Evolutionary conservation across 1,284 basidiomycete species (phyloP).

Genomic region (Puccinia horiana): DNA sequence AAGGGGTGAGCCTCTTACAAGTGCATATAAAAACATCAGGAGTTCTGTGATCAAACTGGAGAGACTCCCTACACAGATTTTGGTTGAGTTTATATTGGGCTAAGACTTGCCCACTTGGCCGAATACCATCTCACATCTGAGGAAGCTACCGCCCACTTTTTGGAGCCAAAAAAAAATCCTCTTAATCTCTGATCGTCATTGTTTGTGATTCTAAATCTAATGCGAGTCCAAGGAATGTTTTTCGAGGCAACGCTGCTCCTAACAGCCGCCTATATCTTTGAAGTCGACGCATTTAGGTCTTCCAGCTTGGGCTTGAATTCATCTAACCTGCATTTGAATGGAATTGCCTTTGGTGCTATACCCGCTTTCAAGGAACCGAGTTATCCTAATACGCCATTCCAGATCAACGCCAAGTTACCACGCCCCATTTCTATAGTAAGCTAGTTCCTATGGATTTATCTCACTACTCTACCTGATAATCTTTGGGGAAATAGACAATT

Average conservation of each 20-base stretch:
- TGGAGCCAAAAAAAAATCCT: background rate
- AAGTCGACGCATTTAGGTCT: conserved; percentile 16
- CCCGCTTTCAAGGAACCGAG: conserved; percentile 41
- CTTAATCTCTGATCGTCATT: background rate
- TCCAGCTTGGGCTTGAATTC: conserved; percentile 25
- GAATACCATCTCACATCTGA: background rate
- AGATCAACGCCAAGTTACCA: conserved; percentile 42
- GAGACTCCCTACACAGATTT: background rate
- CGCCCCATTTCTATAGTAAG: conserved; percentile 46
- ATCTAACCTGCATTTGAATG: conserved; percentile 38
- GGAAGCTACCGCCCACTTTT: background rate
- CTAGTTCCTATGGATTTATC: background rate
- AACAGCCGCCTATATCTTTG: background rate
- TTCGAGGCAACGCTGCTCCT: conserved; percentile 15
- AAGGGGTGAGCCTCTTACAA: background rate
- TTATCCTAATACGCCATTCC: conserved; percentile 34
- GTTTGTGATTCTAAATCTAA: background rate
- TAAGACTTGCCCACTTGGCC: background rate
- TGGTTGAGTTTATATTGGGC: background rate
- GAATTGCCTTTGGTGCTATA: conserved; percentile 44
- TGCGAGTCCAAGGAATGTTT: background rate
- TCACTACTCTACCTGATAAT: too few species aligned
- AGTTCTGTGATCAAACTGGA: background rate
- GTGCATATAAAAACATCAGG: background rate
- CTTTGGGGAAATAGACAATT: background rate